Evolutionary conservation across 352 stramenopile species (phyloP).

Genomic region (Globisporangium cystogenes): DNA sequence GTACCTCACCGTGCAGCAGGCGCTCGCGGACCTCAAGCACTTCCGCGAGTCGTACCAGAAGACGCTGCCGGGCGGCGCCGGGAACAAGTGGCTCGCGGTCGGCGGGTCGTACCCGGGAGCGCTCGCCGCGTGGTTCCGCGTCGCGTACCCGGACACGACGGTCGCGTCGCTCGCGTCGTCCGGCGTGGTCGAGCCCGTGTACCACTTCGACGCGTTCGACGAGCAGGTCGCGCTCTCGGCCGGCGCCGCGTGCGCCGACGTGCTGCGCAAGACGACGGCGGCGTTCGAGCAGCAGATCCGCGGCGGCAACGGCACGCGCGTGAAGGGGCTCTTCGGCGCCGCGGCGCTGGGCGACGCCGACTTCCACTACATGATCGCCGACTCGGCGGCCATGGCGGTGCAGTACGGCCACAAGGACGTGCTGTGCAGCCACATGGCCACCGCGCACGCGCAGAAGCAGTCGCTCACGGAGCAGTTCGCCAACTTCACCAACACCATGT

Average conservation of each 20-base stretch:
- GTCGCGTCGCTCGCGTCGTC: slow-evolving; percentile 68
- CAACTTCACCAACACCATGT: slow-evolving; percentile 78
- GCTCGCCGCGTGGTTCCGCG: slow-evolving; percentile 73
- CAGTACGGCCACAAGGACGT: slow-evolving; percentile 86
- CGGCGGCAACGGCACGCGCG: slow-evolving; percentile 37
- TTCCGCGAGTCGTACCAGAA: slow-evolving; percentile 73
- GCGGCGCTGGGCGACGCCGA: slow-evolving; percentile 53
- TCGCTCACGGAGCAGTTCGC: slow-evolving; percentile 65
- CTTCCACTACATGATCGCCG: slow-evolving; percentile 90
- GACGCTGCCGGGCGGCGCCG: slow-evolving; percentile 11
- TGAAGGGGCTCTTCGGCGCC: slow-evolving; percentile 64
- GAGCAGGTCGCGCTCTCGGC: slow-evolving; percentile 61
- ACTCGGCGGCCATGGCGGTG: slow-evolving; percentile 82
- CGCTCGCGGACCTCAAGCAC: slow-evolving; percentile 78
- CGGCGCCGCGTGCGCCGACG: slow-evolving; percentile 50
- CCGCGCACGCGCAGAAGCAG: slow-evolving; percentile 38
- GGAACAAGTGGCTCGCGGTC: slow-evolving; percentile 70
- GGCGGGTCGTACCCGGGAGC: slow-evolving; percentile 83
- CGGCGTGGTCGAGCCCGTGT: slow-evolving; percentile 75
- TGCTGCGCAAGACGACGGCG: slow-evolving; percentile 51
- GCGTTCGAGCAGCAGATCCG: slow-evolving; percentile 64
- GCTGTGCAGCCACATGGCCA: slow-evolving; percentile 58
- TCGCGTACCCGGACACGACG: slow-evolving; percentile 76
- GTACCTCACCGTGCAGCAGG: slow-evolving; percentile 81
- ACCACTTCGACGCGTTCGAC: slow-evolving; percentile 82